Evolutionary conservation across 2,329 filamentous ascomycete genomes (phyloP), one percentile per base, ranked within the genome.

Genomic region (Cladophialophora exuberans): DNA sequence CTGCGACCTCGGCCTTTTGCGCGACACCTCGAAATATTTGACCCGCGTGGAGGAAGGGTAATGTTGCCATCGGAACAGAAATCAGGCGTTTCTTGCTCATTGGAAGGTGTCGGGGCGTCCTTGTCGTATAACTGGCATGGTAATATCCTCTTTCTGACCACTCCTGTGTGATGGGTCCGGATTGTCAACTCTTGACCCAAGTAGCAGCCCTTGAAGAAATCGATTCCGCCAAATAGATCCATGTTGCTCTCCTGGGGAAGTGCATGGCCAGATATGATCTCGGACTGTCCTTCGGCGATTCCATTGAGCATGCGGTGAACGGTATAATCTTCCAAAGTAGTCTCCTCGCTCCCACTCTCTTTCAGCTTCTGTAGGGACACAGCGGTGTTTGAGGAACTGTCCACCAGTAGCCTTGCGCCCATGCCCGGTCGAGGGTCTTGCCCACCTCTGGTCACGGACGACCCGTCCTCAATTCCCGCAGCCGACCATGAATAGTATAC

Each of bases 161-260:
- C 90, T 18, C 94, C 94, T 10, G 88, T 92, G 73, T 99, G 94
- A 70, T 92, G 88, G 1, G 94, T 99, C 36, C 94, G 87, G 62
- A 97, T 96, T 1, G 94, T 97, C 61, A 99, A 81, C 72, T 99
- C 94, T 73, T 99, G 94, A 0, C 94, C 94, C 6, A 97, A 84
- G 72, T 99, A 99, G 74, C 94, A 99, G 6, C 94, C 94, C 76
- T 99, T 99, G 68, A 85, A 85, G 76, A 94, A 99, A 73, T 97
- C 90, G 62, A 99, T 87, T 22, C 85, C 94, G 43, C 83, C 82
- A 80, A 89, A 89, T 56, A 89, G 75, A 72, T 99, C 94, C 69
- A 97, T 81, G 70, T 97, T 97, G 68, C 81, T 87, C 73, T 97
- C 93, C 71, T 92, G 86, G 1, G 94, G 93, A 51, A 99, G 77